Evolutionary conservation across 2,329 filamentous ascomycete genomes (phyloP), one percentile per base, ranked within the genome.

Genomic region (Scortechinia acanthostroma): DNA sequence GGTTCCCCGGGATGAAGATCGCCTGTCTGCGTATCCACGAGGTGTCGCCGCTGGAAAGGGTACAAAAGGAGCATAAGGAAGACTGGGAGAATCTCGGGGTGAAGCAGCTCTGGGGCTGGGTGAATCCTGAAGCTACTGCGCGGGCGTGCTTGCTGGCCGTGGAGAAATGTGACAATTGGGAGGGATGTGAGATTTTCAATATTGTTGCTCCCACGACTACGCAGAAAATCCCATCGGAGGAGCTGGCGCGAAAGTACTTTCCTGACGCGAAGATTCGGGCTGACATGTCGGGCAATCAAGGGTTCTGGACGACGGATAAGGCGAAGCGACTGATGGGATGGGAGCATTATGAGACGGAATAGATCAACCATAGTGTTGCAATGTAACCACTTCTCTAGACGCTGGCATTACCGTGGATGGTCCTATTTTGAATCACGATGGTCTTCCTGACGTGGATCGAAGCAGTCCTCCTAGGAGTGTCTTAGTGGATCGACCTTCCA

Each of bases 1-100:
- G 62, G 61, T 64, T 58, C 43, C 63, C 60, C 1, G 62, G 60
- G 2, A 61, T 58, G 50, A 63, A 59, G 45, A 58, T 64, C 21
- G 60, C 61, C 1, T 61, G 61, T 46, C 48, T 65, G 45, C 58
- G 61, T 16, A 63, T 64, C 45, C 61, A 65, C 42, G 58, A 64
- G 42, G 63, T 65, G 4, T 56, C 55, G 10, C 50, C 54, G 10
- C 48, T 54, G 33, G 44, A 52, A 17, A 50, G 60, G 2, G 60
- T 63, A 16, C 48, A 52, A 43, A 48, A 60, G 44, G 55, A 60
- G 49, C 61, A 65, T 43, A 43, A 49, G 19, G 51, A 56, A 43
- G 53, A 60, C 43, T 63, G 62, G 62, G 48, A 60, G 2, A 50
- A 52, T 5, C 51, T 57, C 1, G 63, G 51, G 4, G 58, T 65